phyloP scores from a whole-genome alignment of 2,329 filamentous ascomycete species.

The Neofusicoccum cordaticola region DNA sequence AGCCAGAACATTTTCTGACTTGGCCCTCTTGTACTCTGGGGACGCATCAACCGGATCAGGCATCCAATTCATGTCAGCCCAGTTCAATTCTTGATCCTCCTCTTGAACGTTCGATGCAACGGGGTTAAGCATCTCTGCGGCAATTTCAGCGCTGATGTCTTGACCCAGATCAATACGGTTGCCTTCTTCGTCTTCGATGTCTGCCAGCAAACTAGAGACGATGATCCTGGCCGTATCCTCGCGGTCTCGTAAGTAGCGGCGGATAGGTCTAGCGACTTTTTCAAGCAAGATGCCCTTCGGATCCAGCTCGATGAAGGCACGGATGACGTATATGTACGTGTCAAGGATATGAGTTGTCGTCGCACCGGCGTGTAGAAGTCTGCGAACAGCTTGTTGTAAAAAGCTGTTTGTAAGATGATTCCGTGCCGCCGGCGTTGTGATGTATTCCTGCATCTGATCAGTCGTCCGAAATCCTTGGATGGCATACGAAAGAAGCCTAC shows the following conservation, averaged over 20 bases:
- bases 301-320: slow-evolving; percentile 71
- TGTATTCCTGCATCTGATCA: slow-evolving; percentile 52
- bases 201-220: slow-evolving; percentile 69
- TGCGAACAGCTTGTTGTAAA: slow-evolving; percentile 60
- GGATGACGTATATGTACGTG: slow-evolving; percentile 76
- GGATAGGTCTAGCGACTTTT: slow-evolving; percentile 68
- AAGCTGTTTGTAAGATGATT: slow-evolving; percentile 69
- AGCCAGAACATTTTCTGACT: slow-evolving; percentile 85
- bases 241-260: slow-evolving; percentile 71
- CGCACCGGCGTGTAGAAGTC: slow-evolving; percentile 70
- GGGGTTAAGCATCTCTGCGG: slow-evolving; percentile 63
- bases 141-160: slow-evolving; percentile 66
- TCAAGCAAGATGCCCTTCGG: slow-evolving; percentile 74
- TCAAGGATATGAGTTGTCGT: slow-evolving; percentile 74
- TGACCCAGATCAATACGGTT: slow-evolving; percentile 52
- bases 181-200: slow-evolving; percentile 49
- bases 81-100: slow-evolving; percentile 68
- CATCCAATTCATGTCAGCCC: slow-evolving; percentile 89
- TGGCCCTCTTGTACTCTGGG: slow-evolving; percentile 82
- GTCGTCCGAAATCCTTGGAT: not conserved
- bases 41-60: slow-evolving; percentile 92
- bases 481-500: slow-evolving; percentile 19
- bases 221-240: slow-evolving; percentile 78
- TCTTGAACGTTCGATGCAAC: slow-evolving; percentile 54
- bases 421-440: slow-evolving; percentile 66